Percentiles rank a stretch among this genome's conserved stretches.
Evolutionary conservation across 257 asterid genomes (phyloP).

Genomic region (Solanum stenotomum): DNA sequence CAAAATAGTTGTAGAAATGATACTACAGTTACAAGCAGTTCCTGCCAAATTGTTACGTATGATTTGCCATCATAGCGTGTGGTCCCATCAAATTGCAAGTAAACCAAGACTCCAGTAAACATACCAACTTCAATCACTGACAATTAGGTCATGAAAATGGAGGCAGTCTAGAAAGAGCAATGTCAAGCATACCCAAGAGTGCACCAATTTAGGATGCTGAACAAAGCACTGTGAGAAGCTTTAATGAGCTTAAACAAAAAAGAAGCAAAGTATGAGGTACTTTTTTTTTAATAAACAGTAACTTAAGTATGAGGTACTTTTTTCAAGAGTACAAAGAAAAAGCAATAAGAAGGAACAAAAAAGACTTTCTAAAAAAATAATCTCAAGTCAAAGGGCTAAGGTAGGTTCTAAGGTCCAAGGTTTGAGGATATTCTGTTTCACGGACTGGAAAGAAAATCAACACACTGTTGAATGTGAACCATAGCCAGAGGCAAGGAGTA

Average conservation of each 20-base stretch:
- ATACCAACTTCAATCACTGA: neutral
- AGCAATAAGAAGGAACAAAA: neutral
- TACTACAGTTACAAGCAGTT: neutral
- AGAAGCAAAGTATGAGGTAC: neutral
- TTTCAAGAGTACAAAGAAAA: neutral
- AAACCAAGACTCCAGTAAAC: neutral
- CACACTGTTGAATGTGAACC: neutral
- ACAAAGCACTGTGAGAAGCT: neutral
- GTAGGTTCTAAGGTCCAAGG: neutral
- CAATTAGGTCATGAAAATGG: neutral
- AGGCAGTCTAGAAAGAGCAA: neutral
- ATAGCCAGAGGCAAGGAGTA: neutral
- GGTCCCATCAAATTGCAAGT: neutral
- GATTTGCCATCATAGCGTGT: neutral
- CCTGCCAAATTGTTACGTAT: neutral
- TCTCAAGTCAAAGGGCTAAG: neutral
- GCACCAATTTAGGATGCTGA: neutral
- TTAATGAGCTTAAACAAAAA: neutral
- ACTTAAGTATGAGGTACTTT: neutral
- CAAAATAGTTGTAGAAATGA: neutral
- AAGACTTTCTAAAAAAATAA: neutral
- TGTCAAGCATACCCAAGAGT: neutral
- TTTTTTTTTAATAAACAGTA: neutral
- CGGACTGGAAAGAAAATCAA: neutral
- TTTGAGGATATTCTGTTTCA: neutral